Base-by-base conservation (phyloP, 768 basidiomycete genomes). In the Suillus discolor region DNA sequence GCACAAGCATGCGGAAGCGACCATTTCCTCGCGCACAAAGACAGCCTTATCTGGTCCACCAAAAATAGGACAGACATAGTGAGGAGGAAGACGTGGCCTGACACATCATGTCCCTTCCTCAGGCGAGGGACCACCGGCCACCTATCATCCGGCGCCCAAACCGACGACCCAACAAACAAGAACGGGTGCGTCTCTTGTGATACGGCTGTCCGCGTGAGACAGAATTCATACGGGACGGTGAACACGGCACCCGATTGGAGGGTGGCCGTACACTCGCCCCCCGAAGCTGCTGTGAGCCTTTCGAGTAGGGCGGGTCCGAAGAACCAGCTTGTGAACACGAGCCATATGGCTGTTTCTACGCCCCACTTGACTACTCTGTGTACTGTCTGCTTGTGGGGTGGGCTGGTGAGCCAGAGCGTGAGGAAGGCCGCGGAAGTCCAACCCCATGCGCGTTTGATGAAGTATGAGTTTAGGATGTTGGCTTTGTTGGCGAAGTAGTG, bases 21-120 rank as follows among this genome's bases (percentile, higher is more conserved):
- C 82, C 85, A 87, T 34, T 69, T 62, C 9, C 63, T 68, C 44
- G 71, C 67, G 25, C 78, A 78, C 65, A 90, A 79, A 16, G 87
- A 87, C 1, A 84, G 81, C 20, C 82, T 79, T 39, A 96, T 75
- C 75, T 95, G 92, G 72, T 94, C 88, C 11, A 86, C 83, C 49
- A 98, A 84, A 75, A 97, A 92, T 31, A 97, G 80, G 16, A 84
- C 79, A 16, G 89, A 82, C 81, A 97, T 85, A 3, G 91, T 91
- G 68, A 98, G 84, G 67, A 99, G 84, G 80, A 97, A 98, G 38
- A 95, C 82, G 73, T 98, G 97, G 8, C 97, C 97, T 0, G 94
- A 96, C 16, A 98, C 87, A 71, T 99, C 97, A 74, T 97, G 95
- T 0, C 97, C 97, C 49, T 82, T 85, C 62, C 87, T 83, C 68